Conservation (phyloP, 2,329 filamentous ascomycete genomes). For the Arthroderma sp. region DNA sequence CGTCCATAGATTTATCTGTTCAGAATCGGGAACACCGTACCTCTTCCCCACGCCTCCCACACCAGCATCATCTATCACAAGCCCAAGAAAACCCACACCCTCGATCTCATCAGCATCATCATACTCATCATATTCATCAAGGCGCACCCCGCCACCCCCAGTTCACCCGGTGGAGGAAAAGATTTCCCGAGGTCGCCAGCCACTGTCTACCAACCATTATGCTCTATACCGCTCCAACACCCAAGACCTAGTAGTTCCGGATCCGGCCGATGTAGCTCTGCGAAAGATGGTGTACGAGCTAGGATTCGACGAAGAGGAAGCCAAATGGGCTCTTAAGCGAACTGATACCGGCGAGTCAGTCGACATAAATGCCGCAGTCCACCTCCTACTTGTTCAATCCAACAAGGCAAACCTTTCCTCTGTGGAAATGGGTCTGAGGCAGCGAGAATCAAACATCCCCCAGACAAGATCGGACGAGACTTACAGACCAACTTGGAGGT, state of each 20-base stretch:
- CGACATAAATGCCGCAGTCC: conserved; percentile 45
- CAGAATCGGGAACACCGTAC: not conserved
- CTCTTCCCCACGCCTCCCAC: not conserved
- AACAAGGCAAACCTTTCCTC: conserved; percentile 6
- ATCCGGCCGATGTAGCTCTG: conserved; percentile 47
- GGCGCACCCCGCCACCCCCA: conserved; percentile 7
- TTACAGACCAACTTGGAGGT: conserved; percentile 26
- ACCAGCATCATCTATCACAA: conserved; percentile 6
- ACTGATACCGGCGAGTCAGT: conserved; percentile 51
- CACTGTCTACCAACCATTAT: conserved; percentile 15
- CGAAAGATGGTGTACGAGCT: conserved; percentile 45
- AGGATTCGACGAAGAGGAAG: conserved; percentile 45
- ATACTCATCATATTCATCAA: too few relatives aligned
- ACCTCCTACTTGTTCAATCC: conserved; percentile 36
- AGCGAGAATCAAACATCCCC: not conserved
- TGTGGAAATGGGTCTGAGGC: not conserved
- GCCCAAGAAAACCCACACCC: not conserved
- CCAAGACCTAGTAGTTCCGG: conserved; percentile 28
- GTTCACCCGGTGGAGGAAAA: conserved; percentile 15
- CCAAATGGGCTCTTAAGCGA: conserved; percentile 45
- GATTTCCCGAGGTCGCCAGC: conserved; percentile 13
- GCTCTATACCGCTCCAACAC: conserved; percentile 17
- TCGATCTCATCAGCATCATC: conserved; percentile 1
- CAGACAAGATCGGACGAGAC: conserved; percentile 6
- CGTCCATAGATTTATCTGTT: conserved; percentile 21